Base-by-base conservation (phyloP, 202 grass and related monocot species). In the Cymbopogon flexuosus region DNA sequence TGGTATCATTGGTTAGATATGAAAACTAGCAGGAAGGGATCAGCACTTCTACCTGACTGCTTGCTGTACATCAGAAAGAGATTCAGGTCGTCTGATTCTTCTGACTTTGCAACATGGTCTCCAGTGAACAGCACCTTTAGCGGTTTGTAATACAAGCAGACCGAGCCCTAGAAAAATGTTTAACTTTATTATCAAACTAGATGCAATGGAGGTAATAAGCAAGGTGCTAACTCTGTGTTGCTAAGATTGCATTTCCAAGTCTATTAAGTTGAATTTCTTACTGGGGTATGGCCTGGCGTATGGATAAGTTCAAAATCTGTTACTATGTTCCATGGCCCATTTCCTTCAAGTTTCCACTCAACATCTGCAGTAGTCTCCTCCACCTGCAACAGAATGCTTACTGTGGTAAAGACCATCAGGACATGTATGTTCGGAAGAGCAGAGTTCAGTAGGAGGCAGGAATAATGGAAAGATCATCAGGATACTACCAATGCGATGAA, bases 201-300 rank as follows among this genome's bases (percentile, higher is more conserved):
- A 68, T 21, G 47, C 9, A 15, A 34, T 41, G 77, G 56, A 78
- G 40, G 80, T 78, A 21, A 83, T 67, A 30, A 54, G 12, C 37
- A 76, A 77, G 69, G 13, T 66, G 22, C 15, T 35, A 82, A 34
- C 62, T 80, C 45, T 62, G 21, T 47, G 5, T 67, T 29, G 31
- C 23, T 51, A 59, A 39, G 16, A 6, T 11, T 40, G 19, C 15
- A 1, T 15, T 37, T 7, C 27, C 42, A n/a, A 31, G 68, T 31
- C 42, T 11, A 47, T 29, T 8, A 31, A 45, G 45, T 82, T 65
- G 56, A 27, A 83, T 68, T 73, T 83, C 70, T 91, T 93, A 98
- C 90, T 76, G 81, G 29, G 9, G 92, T 94, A 82, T 98, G 95
- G 51, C 92, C 95, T 86, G 95, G 95, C 16, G 95, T 94, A 76